Evolutionary conservation across 1,139 yeast genomes (phyloP), one percentile per base, ranked within the genome.

Genomic region (Candida mesenterica): DNA sequence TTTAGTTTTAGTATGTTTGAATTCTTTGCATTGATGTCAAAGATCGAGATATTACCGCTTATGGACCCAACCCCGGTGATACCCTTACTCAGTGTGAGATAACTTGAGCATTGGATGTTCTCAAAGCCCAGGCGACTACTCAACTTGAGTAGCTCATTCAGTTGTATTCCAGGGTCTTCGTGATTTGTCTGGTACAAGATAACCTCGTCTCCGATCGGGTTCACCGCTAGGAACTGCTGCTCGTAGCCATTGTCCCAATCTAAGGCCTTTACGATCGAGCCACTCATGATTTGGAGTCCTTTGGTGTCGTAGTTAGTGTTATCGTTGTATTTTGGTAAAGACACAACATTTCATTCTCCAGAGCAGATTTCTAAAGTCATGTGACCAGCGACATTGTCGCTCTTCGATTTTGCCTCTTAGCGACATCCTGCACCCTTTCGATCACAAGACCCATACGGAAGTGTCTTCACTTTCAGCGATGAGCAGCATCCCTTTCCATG

Each of bases 31-130:
- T 68, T 59, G 24, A 86, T 71, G 52, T 87, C 85, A 43, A 85
- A 79, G 0, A 87, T 55, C 30, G 78, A 69, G 3, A 86, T 75
- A 13, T 66, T 64, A 1, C 96, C 96, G 50, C 77, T 80, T 38
- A 79, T 69, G 32, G 84, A 83, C 1, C 95, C 96, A 10, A 81
- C 83, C 8, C 82, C 87, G 0, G 79, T 72, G 13, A 85, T 52
- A 1, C 94, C 94, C 5, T 68, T 64, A 20, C 67, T 66, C 2
- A 58, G 50, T 1, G 74, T 64, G 3, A 90, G 79, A 54, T 82
- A 84, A 24, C 85, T 79, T 36, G 82, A 65, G 52, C 92, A 82
- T 43, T 82, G 86, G 34, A 88, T 78, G 40, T 77, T 76, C 34
- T 81, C 87, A 50, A 86, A 81, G 8, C 89, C 92, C 23, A 75